phyloP scores from a whole-genome alignment of 1,139 yeast genomes.

The Geotrichum phurueaensis region DNA sequence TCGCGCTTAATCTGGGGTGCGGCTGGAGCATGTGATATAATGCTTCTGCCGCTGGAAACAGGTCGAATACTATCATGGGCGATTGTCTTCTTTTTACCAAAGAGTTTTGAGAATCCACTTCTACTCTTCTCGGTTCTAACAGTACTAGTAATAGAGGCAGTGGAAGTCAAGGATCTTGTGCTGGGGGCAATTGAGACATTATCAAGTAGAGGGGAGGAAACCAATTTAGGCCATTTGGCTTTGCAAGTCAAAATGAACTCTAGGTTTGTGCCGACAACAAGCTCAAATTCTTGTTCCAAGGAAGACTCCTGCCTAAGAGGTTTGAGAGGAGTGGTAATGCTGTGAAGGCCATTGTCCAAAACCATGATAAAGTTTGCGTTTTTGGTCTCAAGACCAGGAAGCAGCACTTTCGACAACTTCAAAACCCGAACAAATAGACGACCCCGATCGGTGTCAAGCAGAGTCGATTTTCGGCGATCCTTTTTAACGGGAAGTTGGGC shows the following conservation, averaged over 20 bases:
- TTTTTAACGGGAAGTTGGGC: constrained; percentile 16
- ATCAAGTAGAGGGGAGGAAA: neutral
- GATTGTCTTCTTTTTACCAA: constrained; percentile 25
- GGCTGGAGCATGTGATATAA: neutral
- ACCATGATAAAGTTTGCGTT: constrained; percentile 64
- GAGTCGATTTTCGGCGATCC: constrained; percentile 12
- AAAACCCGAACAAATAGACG: constrained; percentile 63
- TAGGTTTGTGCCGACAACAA: constrained; percentile 59
- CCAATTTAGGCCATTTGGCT: constrained; percentile 43
- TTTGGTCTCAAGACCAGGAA: constrained; percentile 50
- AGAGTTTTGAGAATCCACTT: constrained; percentile 15
- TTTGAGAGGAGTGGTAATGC: constrained; percentile 67
- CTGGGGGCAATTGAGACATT: neutral
- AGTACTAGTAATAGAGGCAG: constrained; percentile 1
- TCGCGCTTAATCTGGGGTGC: neutral
- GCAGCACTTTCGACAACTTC: constrained; percentile 49
- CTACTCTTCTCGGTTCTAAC: constrained; percentile 6
- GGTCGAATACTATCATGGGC: neutral
- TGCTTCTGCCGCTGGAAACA: neutral
- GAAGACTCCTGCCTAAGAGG: constrained; percentile 42
- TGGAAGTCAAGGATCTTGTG: neutral
- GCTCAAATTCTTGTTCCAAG: constrained; percentile 79
- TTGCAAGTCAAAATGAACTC: constrained; percentile 74
- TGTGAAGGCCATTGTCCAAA: constrained; percentile 85
- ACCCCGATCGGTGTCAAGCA: constrained; percentile 49